Evolutionary conservation across 2,329 filamentous ascomycete species (phyloP), one percentile per base, ranked within the genome.

Genomic region (Phaeomoniella chlamydospora): DNA sequence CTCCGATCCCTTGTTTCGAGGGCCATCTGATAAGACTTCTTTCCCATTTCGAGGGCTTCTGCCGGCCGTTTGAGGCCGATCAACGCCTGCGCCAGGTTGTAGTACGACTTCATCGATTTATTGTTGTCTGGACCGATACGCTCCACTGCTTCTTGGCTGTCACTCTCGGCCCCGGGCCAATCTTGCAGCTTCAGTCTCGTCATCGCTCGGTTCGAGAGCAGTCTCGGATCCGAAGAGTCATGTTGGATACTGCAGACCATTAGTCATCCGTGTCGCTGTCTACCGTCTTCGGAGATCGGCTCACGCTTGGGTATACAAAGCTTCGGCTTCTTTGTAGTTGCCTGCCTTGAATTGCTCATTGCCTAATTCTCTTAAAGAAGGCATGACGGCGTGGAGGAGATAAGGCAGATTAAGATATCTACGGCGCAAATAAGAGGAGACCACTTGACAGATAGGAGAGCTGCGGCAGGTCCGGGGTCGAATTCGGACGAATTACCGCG

Each of bases 191-290:
- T 82, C 39, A 90, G 66, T 29, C 86, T 74, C 3, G 80, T 77
- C 60, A 94, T 80, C 35, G 86, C 83, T 37, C 87, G 82, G 60
- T 94, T 96, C 29, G 85, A 88, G 60, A 86, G 94, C 35, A 94
- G 70, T 18, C 80, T 67, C 2, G 80, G 74, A 52, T 93, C 90
- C 37, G 65, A 70, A 3, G 81, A 70, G 57, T 93, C 83, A 52
- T 77, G 74, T 48, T 81, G 74, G 47, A 94, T 86, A 29, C 78
- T 84, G 45, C n/a, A n/a, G n/a, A n/a, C n/a, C n/a, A n/a, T n/a
- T n/a, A n/a, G n/a, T n/a, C n/a, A n/a, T n/a, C n/a, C n/a, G n/a
- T n/a, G n/a, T n/a, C n/a, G n/a, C n/a, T n/a, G n/a, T n/a, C n/a
- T n/a, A n/a, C n/a, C n/a, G n/a, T n/a, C n/a, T n/a, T n/a, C n/a